phyloP scores from a whole-genome alignment of 192 early-diverging fungal genomes.

The Entomortierella lignicola region DNA sequence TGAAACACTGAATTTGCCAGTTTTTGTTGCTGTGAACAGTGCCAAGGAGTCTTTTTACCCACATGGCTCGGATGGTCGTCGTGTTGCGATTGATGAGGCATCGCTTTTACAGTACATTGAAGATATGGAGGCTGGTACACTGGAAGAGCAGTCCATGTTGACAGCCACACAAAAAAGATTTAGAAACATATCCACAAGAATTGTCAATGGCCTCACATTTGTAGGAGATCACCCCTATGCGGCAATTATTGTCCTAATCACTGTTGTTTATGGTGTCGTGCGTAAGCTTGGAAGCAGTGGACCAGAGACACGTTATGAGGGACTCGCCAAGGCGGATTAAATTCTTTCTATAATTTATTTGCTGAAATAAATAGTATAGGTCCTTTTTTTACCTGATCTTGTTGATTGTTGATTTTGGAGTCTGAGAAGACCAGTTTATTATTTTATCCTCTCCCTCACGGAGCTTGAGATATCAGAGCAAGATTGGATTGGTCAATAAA shows the following conservation, averaged over 20 bases:
- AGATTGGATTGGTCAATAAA: no score
- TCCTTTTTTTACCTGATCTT: no score
- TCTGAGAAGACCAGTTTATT: no score
- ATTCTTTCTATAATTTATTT: no score
- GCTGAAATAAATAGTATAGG: no score
- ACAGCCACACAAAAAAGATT: constrained; percentile 25
- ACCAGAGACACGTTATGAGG: constrained; percentile 14
- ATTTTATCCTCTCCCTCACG: no score
- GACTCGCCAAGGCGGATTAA: constrained; percentile 39
- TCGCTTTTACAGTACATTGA: constrained; percentile 30
- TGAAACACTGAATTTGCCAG: constrained; percentile 32
- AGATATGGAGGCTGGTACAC: constrained; percentile 19
- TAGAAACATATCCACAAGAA: constrained; percentile 9
- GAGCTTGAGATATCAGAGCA: no score
- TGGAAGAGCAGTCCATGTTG: constrained; percentile 35
- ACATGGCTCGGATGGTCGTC: constrained; percentile 31
- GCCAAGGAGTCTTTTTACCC: constrained; percentile 26
- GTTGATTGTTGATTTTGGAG: no score
- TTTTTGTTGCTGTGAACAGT: constrained; percentile 37
- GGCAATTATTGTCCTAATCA: constrained; percentile 1
- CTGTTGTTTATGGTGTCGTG: constrained; percentile 15
- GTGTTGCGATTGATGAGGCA: constrained; percentile 23
- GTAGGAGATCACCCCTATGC: constrained; percentile 27
- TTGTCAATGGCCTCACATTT: constrained; percentile 9
- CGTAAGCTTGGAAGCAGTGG: constrained; percentile 17